Percentiles rank a stretch among this genome's conserved stretches.
These are phyloP conservation scores for Kodamaea sp. DNA, from an alignment of 1,139 yeast genomes.

Conservation along the genomic window DNA sequence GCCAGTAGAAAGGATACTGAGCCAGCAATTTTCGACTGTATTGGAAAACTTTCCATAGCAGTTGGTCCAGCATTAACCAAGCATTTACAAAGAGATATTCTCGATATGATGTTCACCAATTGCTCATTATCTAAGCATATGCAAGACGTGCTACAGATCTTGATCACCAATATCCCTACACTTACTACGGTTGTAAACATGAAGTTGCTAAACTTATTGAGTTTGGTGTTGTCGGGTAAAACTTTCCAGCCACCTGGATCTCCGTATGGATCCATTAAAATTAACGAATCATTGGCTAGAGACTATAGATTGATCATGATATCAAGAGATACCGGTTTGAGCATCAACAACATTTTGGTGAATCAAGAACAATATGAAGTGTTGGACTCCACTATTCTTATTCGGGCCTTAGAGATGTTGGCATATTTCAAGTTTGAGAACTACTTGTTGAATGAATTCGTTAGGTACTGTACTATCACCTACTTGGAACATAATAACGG, in stretches of 20 bases:
- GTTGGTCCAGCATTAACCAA: slow-evolving; percentile 96
- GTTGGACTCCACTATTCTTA: slow-evolving; percentile 54
- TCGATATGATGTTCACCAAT: slow-evolving; percentile 72
- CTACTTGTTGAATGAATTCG: slow-evolving; percentile 82
- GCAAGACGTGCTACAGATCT: slow-evolving; percentile 69
- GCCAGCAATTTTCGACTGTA: slow-evolving; percentile 85
- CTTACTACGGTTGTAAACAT: slow-evolving; percentile 72
- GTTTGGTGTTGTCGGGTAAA: slow-evolving; percentile 79
- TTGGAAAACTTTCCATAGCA: slow-evolving; percentile 82
- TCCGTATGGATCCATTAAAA: slow-evolving; percentile 66
- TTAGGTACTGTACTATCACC: slow-evolving; percentile 75
- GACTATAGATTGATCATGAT: slow-evolving; percentile 77
- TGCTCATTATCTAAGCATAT: slow-evolving; percentile 82
- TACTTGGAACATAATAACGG: slow-evolving; percentile 82
- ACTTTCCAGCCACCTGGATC: slow-evolving; percentile 86
- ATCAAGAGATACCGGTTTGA: slow-evolving; percentile 59
- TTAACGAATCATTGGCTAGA: slow-evolving; percentile 68
- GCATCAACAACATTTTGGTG: slow-evolving; percentile 38
- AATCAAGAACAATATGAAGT: slow-evolving; percentile 43
- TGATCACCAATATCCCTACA: slow-evolving; percentile 78
- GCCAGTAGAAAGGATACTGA: slow-evolving; percentile 73
- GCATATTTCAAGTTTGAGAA: slow-evolving; percentile 74
- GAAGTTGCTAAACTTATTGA: slow-evolving; percentile 69
- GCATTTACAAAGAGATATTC: slow-evolving; percentile 77
- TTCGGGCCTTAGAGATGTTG: slow-evolving; percentile 72